Conservation (phyloP, 1,284 basidiomycete genomes). For the Leccinum fallax region DNA sequence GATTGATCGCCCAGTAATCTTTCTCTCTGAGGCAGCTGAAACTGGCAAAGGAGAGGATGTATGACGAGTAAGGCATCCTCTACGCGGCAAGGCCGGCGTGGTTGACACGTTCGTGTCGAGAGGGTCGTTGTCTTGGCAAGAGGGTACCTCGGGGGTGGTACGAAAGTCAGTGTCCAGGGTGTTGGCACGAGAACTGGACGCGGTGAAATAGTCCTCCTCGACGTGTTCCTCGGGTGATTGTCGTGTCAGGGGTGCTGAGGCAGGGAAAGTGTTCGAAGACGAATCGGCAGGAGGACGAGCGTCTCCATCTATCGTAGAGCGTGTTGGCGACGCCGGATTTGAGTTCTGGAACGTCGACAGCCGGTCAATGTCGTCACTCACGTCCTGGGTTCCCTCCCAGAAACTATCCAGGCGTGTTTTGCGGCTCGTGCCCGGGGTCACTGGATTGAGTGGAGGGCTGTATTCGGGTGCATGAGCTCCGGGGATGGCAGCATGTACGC, state of each 20-base stretch:
- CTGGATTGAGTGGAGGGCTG: slow-evolving; percentile 31
- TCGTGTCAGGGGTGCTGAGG: slow-evolving; percentile 24
- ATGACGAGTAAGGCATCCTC: slow-evolving; percentile 59
- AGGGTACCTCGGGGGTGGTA: slow-evolving; percentile 20
- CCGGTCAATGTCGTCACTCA: slow-evolving; percentile 39
- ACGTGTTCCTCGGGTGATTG: slow-evolving; percentile 29
- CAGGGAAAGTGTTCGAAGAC: slow-evolving; percentile 10
- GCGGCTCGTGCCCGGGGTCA: slow-evolving; percentile 53
- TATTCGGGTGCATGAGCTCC: slow-evolving; percentile 53
- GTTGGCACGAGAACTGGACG: slow-evolving; percentile 28
- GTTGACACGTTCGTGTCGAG: slow-evolving; percentile 23
- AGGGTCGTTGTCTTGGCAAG: slow-evolving; percentile 33
- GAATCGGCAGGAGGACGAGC: slow-evolving; percentile 10
- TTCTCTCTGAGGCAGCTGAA: slow-evolving; percentile 42
- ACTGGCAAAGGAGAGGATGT: slow-evolving; percentile 59
- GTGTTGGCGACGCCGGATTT: slow-evolving; percentile 27
- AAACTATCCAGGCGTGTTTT: slow-evolving; percentile 64
- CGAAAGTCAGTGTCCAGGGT: slow-evolving; percentile 23
- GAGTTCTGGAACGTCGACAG: slow-evolving; percentile 32
- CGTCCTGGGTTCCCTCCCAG: slow-evolving; percentile 66
- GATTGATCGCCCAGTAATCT: slow-evolving; percentile 41
- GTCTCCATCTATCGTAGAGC: slow-evolving; percentile 12
- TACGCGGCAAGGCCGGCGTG: slow-evolving; percentile 50
- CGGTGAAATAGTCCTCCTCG: slow-evolving; percentile 38
- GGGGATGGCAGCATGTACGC: slow-evolving; percentile 65